A percentile compares a stretch with the other conserved stretches of the same genome.
phyloP scores from a whole-genome alignment of 1,284 basidiomycete species.

The Salmacisia buchloeana region DNA sequence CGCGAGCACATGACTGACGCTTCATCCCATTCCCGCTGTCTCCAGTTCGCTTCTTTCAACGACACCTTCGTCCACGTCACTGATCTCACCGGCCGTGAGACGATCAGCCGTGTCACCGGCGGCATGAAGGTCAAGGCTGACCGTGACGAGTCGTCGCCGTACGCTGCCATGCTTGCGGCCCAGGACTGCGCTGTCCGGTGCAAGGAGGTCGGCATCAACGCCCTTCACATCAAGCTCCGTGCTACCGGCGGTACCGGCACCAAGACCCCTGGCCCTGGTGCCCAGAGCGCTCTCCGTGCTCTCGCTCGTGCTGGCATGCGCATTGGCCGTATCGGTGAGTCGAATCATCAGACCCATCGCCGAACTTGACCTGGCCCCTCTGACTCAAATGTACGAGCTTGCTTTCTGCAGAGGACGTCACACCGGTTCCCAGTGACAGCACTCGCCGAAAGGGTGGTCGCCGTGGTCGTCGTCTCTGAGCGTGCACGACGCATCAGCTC shows the following conservation, averaged over 20 bases:
- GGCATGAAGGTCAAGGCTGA: constrained; percentile 99
- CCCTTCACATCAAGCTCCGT: constrained; percentile 93
- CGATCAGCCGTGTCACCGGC: constrained; percentile 93
- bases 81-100: constrained; percentile 98
- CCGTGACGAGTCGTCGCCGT: constrained; percentile 98
- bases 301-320: constrained; percentile 98
- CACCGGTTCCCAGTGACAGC: constrained; percentile 92
- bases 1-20: too few species aligned
- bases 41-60: constrained; percentile 65
- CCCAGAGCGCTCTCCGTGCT: constrained; percentile 94
- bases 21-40: too few species aligned
- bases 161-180: constrained; percentile 98
- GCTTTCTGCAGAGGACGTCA: constrained; percentile 60
- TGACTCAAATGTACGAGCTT: not conserved
- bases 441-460: constrained; percentile 99
- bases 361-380: not conserved
- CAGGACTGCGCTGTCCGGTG: constrained; percentile 94
- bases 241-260: constrained; percentile 98
- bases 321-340: constrained; percentile 80
- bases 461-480: constrained; percentile 90
- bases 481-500: constrained; percentile 18
- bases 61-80: constrained; percentile 99
- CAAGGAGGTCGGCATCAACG: constrained; percentile 97
- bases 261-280: constrained; percentile 97
- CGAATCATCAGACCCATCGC: not conserved